Conservation (phyloP, 2,329 filamentous ascomycete species). For the Alternaria consortialis region DNA sequence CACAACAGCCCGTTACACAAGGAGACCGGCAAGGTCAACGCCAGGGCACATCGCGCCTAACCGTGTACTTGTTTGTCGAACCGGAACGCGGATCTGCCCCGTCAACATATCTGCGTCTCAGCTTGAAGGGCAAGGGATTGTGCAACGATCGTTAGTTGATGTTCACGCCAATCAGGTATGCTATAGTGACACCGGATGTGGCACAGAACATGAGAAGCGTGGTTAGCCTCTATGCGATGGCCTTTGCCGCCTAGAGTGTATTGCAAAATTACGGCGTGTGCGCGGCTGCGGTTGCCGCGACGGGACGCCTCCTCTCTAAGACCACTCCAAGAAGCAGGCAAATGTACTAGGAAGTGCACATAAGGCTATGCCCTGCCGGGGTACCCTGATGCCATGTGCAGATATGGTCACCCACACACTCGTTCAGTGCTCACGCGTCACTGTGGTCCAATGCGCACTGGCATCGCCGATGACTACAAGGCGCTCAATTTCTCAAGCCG, state of each 20-base stretch:
- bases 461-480: neutral
- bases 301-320: neutral
- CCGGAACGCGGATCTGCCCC: constrained; percentile 2
- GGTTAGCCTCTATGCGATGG: constrained; percentile 9
- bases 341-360: constrained; percentile 1
- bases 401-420: neutral
- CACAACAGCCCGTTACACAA: neutral
- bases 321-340: constrained; percentile 5
- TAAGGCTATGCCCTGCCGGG: neutral
- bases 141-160: constrained; percentile 3
- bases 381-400: constrained; percentile 1
- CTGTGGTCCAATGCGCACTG: neutral
- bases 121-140: constrained; percentile 7
- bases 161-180: constrained; percentile 5
- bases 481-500: neutral
- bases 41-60: constrained; percentile 5
- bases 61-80: neutral
- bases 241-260: neutral
- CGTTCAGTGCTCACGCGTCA: neutral
- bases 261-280: neutral
- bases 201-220: constrained; percentile 7
- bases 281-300: neutral
- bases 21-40: neutral
- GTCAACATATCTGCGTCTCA: neutral
- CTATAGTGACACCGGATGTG: constrained; percentile 3